Conservation (phyloP, 2,329 filamentous ascomycete species). For the Parascedosporium putredinis region DNA sequence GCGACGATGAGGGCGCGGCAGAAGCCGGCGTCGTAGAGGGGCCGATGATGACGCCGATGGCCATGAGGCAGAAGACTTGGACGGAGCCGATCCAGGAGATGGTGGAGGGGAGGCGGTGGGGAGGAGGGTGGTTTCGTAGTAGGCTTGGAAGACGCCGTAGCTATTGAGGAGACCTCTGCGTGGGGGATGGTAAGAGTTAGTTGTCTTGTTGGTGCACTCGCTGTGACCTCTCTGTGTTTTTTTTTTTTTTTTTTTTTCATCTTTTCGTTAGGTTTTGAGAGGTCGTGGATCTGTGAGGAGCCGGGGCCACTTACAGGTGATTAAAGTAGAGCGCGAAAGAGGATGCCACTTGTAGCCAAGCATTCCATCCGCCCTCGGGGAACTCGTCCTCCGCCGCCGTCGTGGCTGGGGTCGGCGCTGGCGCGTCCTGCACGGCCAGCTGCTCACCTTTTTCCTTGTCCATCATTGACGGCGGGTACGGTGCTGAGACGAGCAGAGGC, state of each 20-base stretch:
- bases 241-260: too few species aligned
- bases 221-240: too few species aligned
- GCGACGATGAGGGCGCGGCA: slow-evolving; percentile 27
- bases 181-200: not conserved
- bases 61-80: slow-evolving; percentile 32
- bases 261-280: too few species aligned
- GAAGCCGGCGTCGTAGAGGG: slow-evolving; percentile 38
- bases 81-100: slow-evolving; percentile 33
- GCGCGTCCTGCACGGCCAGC: not conserved
- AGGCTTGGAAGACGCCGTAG: slow-evolving; percentile 45
- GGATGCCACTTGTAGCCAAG: slow-evolving; percentile 38
- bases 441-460: not conserved
- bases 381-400: not conserved
- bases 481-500: too few species aligned
- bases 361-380: slow-evolving; percentile 20
- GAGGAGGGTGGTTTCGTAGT: slow-evolving; percentile 30
- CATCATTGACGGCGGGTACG: too few species aligned
- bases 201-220: too few species aligned
- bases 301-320: slow-evolving; percentile 22
- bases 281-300: too few species aligned
- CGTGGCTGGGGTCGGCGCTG: not conserved
- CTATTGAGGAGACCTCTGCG: slow-evolving; percentile 28
- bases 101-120: slow-evolving; percentile 19
- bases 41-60: slow-evolving; percentile 24
- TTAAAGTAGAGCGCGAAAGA: slow-evolving; percentile 39